Conservation (phyloP, 2,329 filamentous ascomycete species). For the Epichloe glyceriae region DNA sequence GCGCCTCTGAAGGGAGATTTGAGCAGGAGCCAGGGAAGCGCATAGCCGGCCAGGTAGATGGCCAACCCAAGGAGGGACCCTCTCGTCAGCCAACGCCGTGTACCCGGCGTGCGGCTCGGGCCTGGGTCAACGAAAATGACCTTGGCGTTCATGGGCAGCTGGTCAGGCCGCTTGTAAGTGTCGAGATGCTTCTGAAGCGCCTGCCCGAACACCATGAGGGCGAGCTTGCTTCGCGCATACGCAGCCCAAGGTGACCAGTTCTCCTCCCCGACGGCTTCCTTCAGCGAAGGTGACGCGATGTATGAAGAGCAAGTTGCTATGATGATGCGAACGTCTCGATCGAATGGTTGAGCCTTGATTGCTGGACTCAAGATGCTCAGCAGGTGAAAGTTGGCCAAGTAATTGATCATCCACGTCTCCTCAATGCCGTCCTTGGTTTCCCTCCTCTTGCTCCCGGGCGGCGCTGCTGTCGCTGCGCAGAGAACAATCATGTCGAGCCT, state of each 20-base stretch:
- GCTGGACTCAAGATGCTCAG: constrained; percentile 85
- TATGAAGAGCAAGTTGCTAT: constrained; percentile 83
- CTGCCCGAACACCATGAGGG: constrained; percentile 76
- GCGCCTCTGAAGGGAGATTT: constrained; percentile 77
- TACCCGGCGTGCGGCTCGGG: constrained; percentile 72
- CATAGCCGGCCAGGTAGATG: constrained; percentile 65
- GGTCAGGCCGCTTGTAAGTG: constrained; percentile 71
- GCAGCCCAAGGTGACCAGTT: constrained; percentile 43
- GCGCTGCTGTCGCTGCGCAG: constrained; percentile 67
- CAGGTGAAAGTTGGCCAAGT: constrained; percentile 88
- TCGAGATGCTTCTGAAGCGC: constrained; percentile 90
- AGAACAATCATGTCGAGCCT: constrained; percentile 84
- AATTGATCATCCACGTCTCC: constrained; percentile 88
- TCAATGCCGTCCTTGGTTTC: constrained; percentile 72
- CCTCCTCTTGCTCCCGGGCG: constrained; percentile 45
- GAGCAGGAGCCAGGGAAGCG: constrained; percentile 73
- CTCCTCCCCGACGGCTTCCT: constrained; percentile 34
- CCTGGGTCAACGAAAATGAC: constrained; percentile 85
- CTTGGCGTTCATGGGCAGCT: constrained; percentile 66
- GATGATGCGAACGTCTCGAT: constrained; percentile 82
- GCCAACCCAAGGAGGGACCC: constrained; percentile 71
- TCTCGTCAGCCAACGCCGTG: constrained; percentile 71
- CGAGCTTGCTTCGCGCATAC: constrained; percentile 58
- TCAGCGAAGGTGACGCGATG: constrained; percentile 59
- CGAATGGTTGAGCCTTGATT: constrained; percentile 78